Conservation (phyloP, 2,329 filamentous ascomycete species). For the Leptographium wingfieldii region DNA sequence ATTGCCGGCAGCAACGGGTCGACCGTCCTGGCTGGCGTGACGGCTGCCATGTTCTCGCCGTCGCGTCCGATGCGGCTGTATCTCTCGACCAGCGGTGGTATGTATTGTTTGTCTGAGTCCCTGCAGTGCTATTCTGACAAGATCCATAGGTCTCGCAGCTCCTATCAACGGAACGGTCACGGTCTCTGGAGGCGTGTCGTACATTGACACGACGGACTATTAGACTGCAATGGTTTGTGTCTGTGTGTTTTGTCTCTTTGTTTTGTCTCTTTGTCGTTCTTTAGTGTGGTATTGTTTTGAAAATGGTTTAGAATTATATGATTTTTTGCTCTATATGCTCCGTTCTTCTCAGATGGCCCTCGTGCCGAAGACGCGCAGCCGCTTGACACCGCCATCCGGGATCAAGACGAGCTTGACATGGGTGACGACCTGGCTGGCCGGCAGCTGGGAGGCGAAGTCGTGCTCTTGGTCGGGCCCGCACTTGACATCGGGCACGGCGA, state of each 20-base stretch:
- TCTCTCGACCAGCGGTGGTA: slow-evolving; percentile 3
- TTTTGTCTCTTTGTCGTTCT: background rate
- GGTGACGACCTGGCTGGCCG: slow-evolving; percentile 49
- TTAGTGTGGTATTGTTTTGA: background rate
- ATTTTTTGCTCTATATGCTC: background rate
- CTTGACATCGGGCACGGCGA: slow-evolving; percentile 53
- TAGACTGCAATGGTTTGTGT: background rate
- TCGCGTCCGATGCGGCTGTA: background rate
- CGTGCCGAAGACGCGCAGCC: slow-evolving; percentile 64
- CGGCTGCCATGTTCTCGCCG: slow-evolving; percentile 2
- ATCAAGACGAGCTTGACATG: slow-evolving; percentile 88
- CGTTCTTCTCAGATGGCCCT: slow-evolving; percentile 22
- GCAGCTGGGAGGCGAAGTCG: slow-evolving; percentile 42
- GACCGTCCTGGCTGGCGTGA: background rate
- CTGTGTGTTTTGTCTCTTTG: background rate
- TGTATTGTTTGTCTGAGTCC: background rate
- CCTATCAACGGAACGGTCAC: slow-evolving; percentile 29
- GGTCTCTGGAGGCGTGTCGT: slow-evolving; percentile 20
- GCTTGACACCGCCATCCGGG: slow-evolving; percentile 85
- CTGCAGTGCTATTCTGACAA: slow-evolving; percentile 6
- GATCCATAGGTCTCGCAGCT: slow-evolving; percentile 22
- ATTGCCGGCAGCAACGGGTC: slow-evolving; percentile 3
- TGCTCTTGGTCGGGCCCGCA: slow-evolving; percentile 64
- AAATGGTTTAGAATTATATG: background rate
- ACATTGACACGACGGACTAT: slow-evolving; percentile 12